These are phyloP conservation scores for Cotoneaster glaucophyllus DNA, from an alignment of 306 rosid genomes.

Conservation along the genomic window DNA sequence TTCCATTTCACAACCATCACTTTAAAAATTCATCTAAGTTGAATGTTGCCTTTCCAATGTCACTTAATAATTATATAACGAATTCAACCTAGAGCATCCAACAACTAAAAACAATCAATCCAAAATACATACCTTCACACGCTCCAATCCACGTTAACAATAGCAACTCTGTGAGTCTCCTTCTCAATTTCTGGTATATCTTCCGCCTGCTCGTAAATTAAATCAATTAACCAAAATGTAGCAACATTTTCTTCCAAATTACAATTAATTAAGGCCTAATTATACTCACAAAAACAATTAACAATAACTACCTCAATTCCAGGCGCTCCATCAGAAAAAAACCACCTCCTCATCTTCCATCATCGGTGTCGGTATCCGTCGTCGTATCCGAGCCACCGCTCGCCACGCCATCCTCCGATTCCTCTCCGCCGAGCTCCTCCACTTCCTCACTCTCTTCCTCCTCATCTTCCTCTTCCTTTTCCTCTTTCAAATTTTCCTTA, in stretches of 20 bases:
- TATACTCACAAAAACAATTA: background rate
- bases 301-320: background rate
- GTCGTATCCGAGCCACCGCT: conserved; percentile 21
- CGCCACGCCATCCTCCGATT: conserved; percentile 9
- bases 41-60: too few relatives aligned
- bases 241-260: background rate
- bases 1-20: too few relatives aligned
- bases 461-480: conserved; percentile 22
- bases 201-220: conserved; percentile 36
- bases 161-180: conserved; percentile 70
- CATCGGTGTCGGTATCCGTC: conserved; percentile 30
- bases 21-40: too few relatives aligned
- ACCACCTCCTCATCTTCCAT: conserved; percentile 28
- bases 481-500: background rate
- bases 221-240: background rate
- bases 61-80: too few relatives aligned
- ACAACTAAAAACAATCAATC: background rate
- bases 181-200: conserved; percentile 47
- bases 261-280: background rate
- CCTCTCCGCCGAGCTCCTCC: conserved; percentile 12
- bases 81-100: too few relatives aligned
- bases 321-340: conserved; percentile 32
- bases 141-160: conserved; percentile 91
- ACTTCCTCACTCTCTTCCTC: conserved; percentile 11
- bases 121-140: conserved; percentile 54